A percentile compares a stretch with the other conserved stretches of the same genome.
Evolutionary conservation across 176 grass and related monocot species (phyloP).

Genomic region (Oryza meridionalis): DNA sequence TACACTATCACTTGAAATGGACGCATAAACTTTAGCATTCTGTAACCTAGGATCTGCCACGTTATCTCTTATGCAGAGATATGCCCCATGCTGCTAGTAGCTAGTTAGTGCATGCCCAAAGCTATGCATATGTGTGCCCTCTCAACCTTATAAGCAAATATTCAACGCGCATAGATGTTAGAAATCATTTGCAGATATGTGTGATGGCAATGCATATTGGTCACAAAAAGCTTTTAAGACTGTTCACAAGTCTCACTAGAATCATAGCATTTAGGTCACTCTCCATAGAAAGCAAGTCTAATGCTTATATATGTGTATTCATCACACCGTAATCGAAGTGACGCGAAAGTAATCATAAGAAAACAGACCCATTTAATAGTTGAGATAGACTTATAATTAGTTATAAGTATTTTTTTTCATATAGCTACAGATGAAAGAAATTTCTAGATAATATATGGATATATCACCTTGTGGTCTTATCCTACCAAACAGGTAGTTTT

Average conservation of each 20-base stretch:
- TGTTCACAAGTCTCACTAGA: background rate
- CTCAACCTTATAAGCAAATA: background rate
- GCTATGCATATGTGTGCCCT: background rate
- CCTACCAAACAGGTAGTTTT: no score
- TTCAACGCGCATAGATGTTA: background rate
- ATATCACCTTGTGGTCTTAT: no score
- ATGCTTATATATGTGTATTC: background rate
- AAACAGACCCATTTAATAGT: background rate
- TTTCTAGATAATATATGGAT: no score
- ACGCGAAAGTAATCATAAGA: background rate
- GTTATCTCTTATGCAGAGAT: background rate
- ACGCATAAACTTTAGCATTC: background rate
- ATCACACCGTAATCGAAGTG: background rate
- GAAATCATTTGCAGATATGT: slow-evolving; percentile 6
- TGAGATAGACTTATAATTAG: background rate
- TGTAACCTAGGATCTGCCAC: slow-evolving; percentile 28
- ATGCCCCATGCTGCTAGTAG: background rate
- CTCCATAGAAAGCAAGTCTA: background rate
- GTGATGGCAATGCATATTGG: background rate
- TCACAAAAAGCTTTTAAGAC: background rate
- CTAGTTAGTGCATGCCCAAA: background rate
- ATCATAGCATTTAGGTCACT: background rate
- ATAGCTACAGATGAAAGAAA: no score
- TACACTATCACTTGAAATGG: background rate
- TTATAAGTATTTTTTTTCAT: background rate